These are phyloP conservation scores for Limtongia smithiae DNA, from an alignment of 805 yeast genomes.

Conservation along the genomic window DNA sequence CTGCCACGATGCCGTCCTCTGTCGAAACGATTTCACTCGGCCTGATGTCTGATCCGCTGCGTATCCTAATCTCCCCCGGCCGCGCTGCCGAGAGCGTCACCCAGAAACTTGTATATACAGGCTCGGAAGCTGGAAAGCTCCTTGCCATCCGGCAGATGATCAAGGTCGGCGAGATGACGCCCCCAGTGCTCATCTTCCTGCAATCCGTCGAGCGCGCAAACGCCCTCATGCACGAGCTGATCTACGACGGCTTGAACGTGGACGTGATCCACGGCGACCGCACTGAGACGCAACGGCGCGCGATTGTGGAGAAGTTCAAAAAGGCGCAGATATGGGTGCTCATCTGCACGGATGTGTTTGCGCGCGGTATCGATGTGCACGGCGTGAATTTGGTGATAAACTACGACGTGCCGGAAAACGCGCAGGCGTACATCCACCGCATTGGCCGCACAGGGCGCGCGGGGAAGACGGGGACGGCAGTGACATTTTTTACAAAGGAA, in stretches of 20 bases:
- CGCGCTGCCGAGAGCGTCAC: slow-evolving; percentile 73
- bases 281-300: slow-evolving; percentile 81
- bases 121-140: slow-evolving; percentile 92
- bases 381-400: slow-evolving; percentile 93
- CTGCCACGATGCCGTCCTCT: slow-evolving; percentile 92
- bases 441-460: slow-evolving; percentile 99
- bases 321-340: slow-evolving; percentile 93
- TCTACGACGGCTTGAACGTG: slow-evolving; percentile 87
- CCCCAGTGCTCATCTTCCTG: slow-evolving; percentile 88
- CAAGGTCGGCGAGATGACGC: slow-evolving; percentile 74
- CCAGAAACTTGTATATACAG: slow-evolving; percentile 80
- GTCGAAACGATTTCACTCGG: slow-evolving; percentile 84
- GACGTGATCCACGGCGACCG: slow-evolving; percentile 96
- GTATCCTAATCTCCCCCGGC: slow-evolving; percentile 79
- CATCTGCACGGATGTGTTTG: slow-evolving; percentile 91
- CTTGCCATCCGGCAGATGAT: slow-evolving; percentile 87
- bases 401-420: slow-evolving; percentile 91
- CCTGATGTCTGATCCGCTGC: slow-evolving; percentile 79
- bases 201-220: slow-evolving; percentile 93
- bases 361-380: slow-evolving; percentile 96
- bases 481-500: slow-evolving; percentile 90
- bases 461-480: slow-evolving; percentile 78
- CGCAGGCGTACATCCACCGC: slow-evolving; percentile 95
- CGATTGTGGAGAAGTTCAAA: slow-evolving; percentile 76
- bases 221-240: slow-evolving; percentile 86